These are phyloP conservation scores for Diaporthe sp. DNA, from an alignment of 2,329 filamentous ascomycete species.

Conservation along the genomic window DNA sequence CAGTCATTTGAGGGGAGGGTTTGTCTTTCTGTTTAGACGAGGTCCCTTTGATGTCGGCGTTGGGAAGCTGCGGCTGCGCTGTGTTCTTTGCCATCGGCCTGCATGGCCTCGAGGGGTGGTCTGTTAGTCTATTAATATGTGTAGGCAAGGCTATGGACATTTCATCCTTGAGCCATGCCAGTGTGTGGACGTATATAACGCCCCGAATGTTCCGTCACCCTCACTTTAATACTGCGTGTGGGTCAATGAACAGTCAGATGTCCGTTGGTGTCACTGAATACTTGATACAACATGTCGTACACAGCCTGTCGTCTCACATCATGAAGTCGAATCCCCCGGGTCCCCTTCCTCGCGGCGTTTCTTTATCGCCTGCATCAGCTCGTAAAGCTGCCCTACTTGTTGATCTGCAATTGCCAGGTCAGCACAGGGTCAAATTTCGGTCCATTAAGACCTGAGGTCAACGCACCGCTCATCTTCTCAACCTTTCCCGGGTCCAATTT, in stretches of 20 bases:
- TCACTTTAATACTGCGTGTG: neutral
- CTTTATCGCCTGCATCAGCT: constrained; percentile 88
- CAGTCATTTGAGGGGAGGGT: constrained; percentile 24
- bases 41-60: constrained; percentile 5
- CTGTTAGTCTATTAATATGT: neutral
- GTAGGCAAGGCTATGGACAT: neutral
- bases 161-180: neutral
- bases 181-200: neutral
- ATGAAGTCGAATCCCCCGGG: constrained; percentile 28
- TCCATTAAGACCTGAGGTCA: too few relatives aligned
- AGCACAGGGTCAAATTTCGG: constrained; percentile 25
- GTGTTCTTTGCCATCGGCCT: neutral
- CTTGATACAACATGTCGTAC: neutral
- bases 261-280: neutral
- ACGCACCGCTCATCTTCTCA: constrained; percentile 92
- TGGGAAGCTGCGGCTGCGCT: neutral
- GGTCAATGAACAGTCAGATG: neutral
- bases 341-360: constrained; percentile 44
- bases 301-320: neutral
- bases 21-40: neutral
- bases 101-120: neutral
- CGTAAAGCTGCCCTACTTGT: constrained; percentile 93
- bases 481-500: constrained; percentile 87
- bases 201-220: neutral
- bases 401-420: constrained; percentile 72